These are phyloP conservation scores for Castanospermum australe DNA, from an alignment of 306 rosid genomes.

Conservation along the genomic window DNA sequence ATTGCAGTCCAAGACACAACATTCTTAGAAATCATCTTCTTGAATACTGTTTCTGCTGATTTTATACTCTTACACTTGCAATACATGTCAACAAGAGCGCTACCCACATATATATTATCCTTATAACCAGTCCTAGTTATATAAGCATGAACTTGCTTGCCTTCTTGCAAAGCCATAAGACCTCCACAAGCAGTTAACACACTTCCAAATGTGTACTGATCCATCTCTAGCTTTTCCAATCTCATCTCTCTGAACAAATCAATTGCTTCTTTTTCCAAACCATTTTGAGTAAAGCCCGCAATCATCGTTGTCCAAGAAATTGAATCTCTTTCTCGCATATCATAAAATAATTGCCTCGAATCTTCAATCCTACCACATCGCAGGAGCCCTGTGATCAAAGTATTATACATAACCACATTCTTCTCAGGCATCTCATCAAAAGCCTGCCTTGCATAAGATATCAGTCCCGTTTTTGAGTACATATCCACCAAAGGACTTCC, in stretches of 20 bases:
- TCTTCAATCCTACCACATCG: slow-evolving; percentile 64
- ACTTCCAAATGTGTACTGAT: slow-evolving; percentile 88
- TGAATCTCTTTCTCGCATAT: slow-evolving; percentile 69
- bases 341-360: slow-evolving; percentile 48
- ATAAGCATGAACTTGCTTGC: slow-evolving; percentile 82
- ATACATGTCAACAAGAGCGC: slow-evolving; percentile 97
- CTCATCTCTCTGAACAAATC: slow-evolving; percentile 62
- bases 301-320: slow-evolving; percentile 88
- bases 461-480: slow-evolving; percentile 64
- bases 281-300: slow-evolving; percentile 74
- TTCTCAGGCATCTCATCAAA: slow-evolving; percentile 58
- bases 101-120: slow-evolving; percentile 73
- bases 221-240: slow-evolving; percentile 54
- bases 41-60: slow-evolving; percentile 74
- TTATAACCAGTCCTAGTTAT: slow-evolving; percentile 60
- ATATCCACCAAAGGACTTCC: slow-evolving; percentile 87
- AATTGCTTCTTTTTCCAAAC: slow-evolving; percentile 56
- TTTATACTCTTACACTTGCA: slow-evolving; percentile 71
- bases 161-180: slow-evolving; percentile 59
- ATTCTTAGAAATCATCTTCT: slow-evolving; percentile 71
- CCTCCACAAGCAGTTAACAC: slow-evolving; percentile 89
- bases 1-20: slow-evolving; percentile 91
- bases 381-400: slow-evolving; percentile 65
- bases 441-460: slow-evolving; percentile 58
- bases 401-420: slow-evolving; percentile 77